Evolutionary conservation across 202 grass and related monocot genomes (phyloP).

Genomic region (Zoysia matrella): DNA sequence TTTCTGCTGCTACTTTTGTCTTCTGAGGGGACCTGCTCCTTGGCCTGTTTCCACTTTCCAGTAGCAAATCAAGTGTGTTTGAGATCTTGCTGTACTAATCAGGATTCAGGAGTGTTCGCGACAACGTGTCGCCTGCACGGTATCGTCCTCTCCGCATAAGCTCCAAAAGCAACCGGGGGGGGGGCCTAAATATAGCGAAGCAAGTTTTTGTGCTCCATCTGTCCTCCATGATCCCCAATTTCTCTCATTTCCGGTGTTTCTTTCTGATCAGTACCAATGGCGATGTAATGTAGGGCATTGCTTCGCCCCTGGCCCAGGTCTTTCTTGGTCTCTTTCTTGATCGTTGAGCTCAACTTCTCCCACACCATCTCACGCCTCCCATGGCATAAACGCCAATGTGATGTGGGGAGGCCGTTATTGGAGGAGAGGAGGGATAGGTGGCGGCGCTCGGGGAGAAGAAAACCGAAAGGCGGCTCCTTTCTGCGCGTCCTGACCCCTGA

Average conservation of each 20-base stretch:
- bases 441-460: conserved; percentile 8
- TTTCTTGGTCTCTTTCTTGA: conserved; percentile 11
- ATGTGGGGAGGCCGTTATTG: conserved; percentile 6
- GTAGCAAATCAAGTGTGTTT: neutral
- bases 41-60: neutral
- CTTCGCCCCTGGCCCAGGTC: neutral
- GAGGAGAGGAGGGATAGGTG: conserved; percentile 24
- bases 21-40: neutral
- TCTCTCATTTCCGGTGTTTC: conserved; percentile 28
- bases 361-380: neutral
- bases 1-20: neutral
- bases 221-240: conserved; percentile 29
- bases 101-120: conserved; percentile 1
- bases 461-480: neutral
- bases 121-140: conserved; percentile 44
- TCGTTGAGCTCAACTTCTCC: conserved; percentile 20
- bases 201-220: neutral
- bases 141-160: conserved; percentile 39
- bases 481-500: neutral
- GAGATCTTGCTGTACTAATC: conserved; percentile 1
- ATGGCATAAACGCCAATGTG: conserved; percentile 27
- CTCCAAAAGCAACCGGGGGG: conserved; percentile 9
- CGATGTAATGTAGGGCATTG: conserved; percentile 17
- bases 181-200: conserved; percentile 42
- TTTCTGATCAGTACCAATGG: conserved; percentile 16